Evolutionary conservation across 495 filamentous ascomycete genomes (phyloP), one percentile per base, ranked within the genome.

Genomic region (Aspergillus sclerotiicarbonarius): DNA sequence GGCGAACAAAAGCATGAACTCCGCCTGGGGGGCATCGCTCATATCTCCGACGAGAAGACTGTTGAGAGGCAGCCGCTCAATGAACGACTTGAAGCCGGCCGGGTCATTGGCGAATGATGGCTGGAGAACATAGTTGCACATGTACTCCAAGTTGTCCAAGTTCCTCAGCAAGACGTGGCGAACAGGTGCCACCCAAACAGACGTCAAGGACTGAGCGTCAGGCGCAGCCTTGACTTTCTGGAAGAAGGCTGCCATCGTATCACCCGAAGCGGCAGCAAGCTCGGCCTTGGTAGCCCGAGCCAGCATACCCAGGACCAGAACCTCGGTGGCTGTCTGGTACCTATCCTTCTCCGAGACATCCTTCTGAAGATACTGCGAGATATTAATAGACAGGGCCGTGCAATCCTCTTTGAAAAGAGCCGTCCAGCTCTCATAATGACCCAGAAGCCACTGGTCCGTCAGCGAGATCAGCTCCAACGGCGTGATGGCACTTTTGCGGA

Each of bases 61-160:
- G 7, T 72, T 60, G n/a, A 79, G 49, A 13, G 73, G 75, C 8
- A 82, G 61, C 0, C 62, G 70, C 21, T 81, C 64, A 7, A 92
- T 67, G 57, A 95, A 88, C 0, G 44, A 39, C 20, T 76, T 53
- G 35, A 87, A 88, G 0, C 80, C 80, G 15, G 59, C 46, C 6
- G 79, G 62, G 57, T 86, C 84, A 19, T 79, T 65, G 57, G 76
- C 83, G 67, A 96, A 90, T 12, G 96, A 70, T 1, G 82, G 80
- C 0, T 88, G 80, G 19, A 96, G 82, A n/a, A 92, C 76, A 68
- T 93, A 87, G 43, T 80, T 82, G 56, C 87, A 89, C 46, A 91
- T 78, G 47, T 82, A 78, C 56, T 88, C 86, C 8, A 91, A 57
- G 37, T 75, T 71, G n/a, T 81, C 77, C 8, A 78, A 68, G 48